Base-by-base conservation (phyloP, 2,329 filamentous ascomycete genomes). In the Cryphonectria naterciae region DNA sequence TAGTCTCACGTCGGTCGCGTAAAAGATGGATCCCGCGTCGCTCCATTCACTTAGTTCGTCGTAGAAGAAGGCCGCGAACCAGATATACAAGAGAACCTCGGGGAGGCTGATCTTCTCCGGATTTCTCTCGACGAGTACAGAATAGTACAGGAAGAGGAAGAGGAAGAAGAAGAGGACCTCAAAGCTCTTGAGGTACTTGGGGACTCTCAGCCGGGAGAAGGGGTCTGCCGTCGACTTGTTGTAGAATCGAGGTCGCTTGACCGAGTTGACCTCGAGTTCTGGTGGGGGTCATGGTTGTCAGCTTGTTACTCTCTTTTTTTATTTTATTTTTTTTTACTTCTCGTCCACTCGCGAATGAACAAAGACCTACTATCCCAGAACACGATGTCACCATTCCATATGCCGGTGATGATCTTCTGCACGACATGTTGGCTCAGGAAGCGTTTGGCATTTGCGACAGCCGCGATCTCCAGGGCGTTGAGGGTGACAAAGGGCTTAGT, bases 1-100 rank as follows among this genome's bases (percentile, higher is more conserved):
- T 61, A 32, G 35, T 32, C 70, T 69, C 17, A 97, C 91, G 76
- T 96, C 93, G 11, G 92, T 90, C 6, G 92, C 88, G 77, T 97
- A 97, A 77, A 97, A 97, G 52, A 95, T 88, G 43, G 93, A 91
- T 0, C 95, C 95, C 0, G 95, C 94, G 82, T 98, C 94, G 67
- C 90, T 87, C 83, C 93, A 94, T 76, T 97, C 93, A 76, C 92
- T 92, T 70, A 96, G 84, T 80, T 95, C 94, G 75, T 97, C 94
- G 77, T 96, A 97, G 54, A 92, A 89, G 82, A 97, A 97, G 10
- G 93, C 92, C 5, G 90, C 90, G 75, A 97, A 91, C 92, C 94
- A 97, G 66, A 97, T 80, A 78, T 95, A 96, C 58, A 98, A 86
- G 22, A 93, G 78, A 1, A 91, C 81, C 79, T 98, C 94, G 25